Evolutionary conservation across 1,284 basidiomycete species (phyloP), one percentile per base, ranked within the genome.

Genomic region (Mrakiaceae sp.): DNA sequence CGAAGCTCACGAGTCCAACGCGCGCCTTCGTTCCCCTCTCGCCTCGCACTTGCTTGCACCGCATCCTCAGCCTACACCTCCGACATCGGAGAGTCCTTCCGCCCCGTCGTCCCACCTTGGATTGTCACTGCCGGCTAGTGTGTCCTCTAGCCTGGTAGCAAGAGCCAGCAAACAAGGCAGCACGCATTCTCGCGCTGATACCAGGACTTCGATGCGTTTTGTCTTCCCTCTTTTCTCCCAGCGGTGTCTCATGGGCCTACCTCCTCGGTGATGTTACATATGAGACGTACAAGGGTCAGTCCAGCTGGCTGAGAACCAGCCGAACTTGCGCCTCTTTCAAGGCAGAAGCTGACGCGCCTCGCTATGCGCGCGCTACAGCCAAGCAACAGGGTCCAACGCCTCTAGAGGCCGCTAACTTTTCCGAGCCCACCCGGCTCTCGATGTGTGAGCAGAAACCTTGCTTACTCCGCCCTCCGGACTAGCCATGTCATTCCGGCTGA

Each of bases 41-140:
- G n/a, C 80, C 83, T 16, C 81, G 89, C 58, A 87, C 67, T 90
- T 90, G 69, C 80, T 87, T 88, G 78, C 68, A 42, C n/a, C 51
- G 27, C 39, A 44, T 39, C 6, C 14, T 14, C 53, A 50, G 73
- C 70, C 16, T 77, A 86, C 82, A 90, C 89, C 39, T 89, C 87
- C 76, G 92, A 96, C 73, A 79, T 96, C 47, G 93, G 93, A 65
- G 93, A 96, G 77, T 89, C 91, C 0, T 93, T 96, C 77, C 81
- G 92, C 44, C 92, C 92, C 1, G 83, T 95, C 50, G 88, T 94
- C 3, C 83, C 83, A 14, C 88, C 90, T 0, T 82, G 78, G 70
- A 70, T 90, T 11, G 90, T 92, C n/a, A 83, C 82, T 2, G 86
- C 85, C 46, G 60, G 55, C 10, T 73, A 74, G 63, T 67, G 73